Base-by-base conservation (phyloP, 192 early-diverging fungal species). In the Coemansia sp. region DNA sequence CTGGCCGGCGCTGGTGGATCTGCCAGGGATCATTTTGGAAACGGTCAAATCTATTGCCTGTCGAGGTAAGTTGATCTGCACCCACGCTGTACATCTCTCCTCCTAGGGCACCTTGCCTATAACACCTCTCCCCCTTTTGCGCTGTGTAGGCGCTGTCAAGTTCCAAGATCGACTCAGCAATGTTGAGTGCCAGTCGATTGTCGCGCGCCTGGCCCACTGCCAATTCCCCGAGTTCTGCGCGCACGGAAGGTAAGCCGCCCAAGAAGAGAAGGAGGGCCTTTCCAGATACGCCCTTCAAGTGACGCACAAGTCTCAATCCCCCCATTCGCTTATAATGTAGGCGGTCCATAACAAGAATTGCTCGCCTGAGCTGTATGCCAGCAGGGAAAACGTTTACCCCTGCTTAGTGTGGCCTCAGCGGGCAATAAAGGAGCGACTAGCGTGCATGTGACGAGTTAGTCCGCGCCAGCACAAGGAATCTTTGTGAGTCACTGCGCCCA, bases 171-270 rank as follows among this genome's bases (percentile, higher is more conserved):
- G 11, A 20, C 64, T 76, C 37, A 64, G 59, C 41, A 32, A 5
- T 8, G 32, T 25, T 41, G 64, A 76, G 60, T 76, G 74, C 61
- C 63, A 35, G 59, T 29, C 61, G 9, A 41, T 73, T 25, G 74
- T 82, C 2, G 54, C 14, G 17, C 65, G 61, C 12, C 58, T 82
- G 56, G 64, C 73, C 0, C 24, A 40, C 46, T 82, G 79, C 74
- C 49, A 51, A 45, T 75, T 76, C 35, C 74, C 79, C 0, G 62
- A 42, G 49, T 82, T 70, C 54, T 82, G 79, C 49, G 79, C 79
- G 5, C 79, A 82, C 22, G 79, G 79, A 53, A 76, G 79, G 69
- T 60, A 64, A 46, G 68, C 36, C 27, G 46, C 15, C 47, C 22
- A 24, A 65, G 22, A 22, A 19, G 38, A 22, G 9, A 2, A 15